Evolutionary conservation across 2,329 filamentous ascomycete species (phyloP), one percentile per base, ranked within the genome.

Genomic region (Moelleriella libera): DNA sequence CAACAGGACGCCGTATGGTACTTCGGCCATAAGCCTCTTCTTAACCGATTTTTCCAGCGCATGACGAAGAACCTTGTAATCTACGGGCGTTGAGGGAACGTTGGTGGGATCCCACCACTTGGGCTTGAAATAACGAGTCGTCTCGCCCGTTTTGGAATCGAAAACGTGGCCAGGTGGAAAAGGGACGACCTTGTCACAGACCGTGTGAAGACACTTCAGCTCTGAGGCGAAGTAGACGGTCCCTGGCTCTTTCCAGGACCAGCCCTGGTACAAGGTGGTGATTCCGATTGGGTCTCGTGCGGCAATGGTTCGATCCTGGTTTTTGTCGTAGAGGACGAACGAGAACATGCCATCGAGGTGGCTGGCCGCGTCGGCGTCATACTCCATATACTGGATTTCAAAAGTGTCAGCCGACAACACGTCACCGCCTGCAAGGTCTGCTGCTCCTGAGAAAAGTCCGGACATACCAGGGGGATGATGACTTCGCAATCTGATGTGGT

Each of bases 341-440:
- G 90, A 96, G 78, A 98, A 98, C 92, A 98, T 98, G 72, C 92
- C 92, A 65, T 98, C 92, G 56, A 98, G 81, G 68, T 88, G 75
- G 68, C 90, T 92, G 52, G 92, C 89, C 49, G 90, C 88, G 61
- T 97, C 88, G 57, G 94, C 75, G 60, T 82, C 92, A 76, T 94
- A 79, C 68, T 97, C 82, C 71, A 88, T 78, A 65, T 98, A 98
- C 86, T 94, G 50, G 11, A 41, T 29, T 21, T 21, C 2, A 21
- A 21, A 21, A 21, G 21, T 21, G 21, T 21, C 21, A 21, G 21
- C 21, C 21, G 21, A 21, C 21, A 21, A 21, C 21, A 21, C 21
- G 21, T 21, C 21, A 21, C 21, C 21, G 28, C 40, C 12, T 21
- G 28, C 14, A 31, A 11, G 21, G 21, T 21, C 21, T 21, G 21